phyloP scores from a whole-genome alignment of 2,329 filamentous ascomycete genomes.

The Elsinoe perseae region DNA sequence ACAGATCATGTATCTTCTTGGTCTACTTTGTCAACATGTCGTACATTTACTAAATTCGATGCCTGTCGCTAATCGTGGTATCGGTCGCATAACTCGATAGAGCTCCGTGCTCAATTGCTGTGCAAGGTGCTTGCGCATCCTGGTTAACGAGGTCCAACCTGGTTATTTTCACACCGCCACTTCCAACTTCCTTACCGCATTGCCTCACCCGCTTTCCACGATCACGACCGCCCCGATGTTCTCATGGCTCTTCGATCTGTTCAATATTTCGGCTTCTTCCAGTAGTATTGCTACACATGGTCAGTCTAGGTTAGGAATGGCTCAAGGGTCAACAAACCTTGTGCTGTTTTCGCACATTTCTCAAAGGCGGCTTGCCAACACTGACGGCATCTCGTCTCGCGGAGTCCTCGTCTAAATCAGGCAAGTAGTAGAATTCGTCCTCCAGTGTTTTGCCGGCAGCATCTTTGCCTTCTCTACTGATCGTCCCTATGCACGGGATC shows the following conservation, averaged over 20 bases:
- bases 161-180: neutral
- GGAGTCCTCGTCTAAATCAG: constrained; percentile 74
- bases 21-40: too few species aligned
- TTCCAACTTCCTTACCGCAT: neutral
- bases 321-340: constrained; percentile 59
- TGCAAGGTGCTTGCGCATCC: neutral
- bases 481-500: constrained; percentile 76
- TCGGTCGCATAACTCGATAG: neutral
- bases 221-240: neutral
- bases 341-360: constrained; percentile 88
- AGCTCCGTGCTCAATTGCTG: neutral
- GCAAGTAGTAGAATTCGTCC: constrained; percentile 94
- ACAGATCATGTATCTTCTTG: neutral
- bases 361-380: constrained; percentile 77
- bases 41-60: too few species aligned
- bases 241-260: neutral
- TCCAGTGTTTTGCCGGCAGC: constrained; percentile 88
- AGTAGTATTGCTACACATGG: constrained; percentile 18
- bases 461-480: constrained; percentile 85
- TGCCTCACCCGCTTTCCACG: neutral
- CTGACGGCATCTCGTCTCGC: constrained; percentile 74
- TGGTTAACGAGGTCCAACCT: neutral
- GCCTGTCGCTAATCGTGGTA: neutral
- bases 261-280: constrained; percentile 19
- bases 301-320: neutral